Evolutionary conservation across 148 eudicot species (phyloP).

Genomic region (Chenopodium suecicum): DNA sequence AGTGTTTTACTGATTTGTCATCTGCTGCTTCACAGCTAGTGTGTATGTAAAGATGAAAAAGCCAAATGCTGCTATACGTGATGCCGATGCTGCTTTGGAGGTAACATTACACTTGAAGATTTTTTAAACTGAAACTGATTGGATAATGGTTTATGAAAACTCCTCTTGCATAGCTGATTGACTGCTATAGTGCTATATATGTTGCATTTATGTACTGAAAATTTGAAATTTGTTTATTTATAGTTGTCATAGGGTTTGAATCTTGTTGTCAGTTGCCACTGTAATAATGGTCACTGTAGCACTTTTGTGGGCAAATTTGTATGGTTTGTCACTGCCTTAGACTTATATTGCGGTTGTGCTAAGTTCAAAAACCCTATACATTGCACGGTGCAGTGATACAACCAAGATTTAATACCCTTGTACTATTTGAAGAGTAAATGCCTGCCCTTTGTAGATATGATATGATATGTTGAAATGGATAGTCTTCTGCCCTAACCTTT

Average conservation of each 20-base stretch:
- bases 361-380: background rate
- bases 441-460: background rate
- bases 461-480: background rate
- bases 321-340: background rate
- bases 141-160: background rate
- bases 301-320: background rate
- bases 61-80: slow-evolving; percentile 94
- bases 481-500: background rate
- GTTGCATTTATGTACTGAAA: background rate
- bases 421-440: background rate
- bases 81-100: slow-evolving; percentile 87
- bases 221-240: background rate
- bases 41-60: slow-evolving; percentile 89
- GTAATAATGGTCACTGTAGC: background rate
- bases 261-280: background rate
- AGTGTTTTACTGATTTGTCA: background rate
- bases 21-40: slow-evolving; percentile 47
- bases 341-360: background rate
- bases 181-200: background rate
- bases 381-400: background rate
- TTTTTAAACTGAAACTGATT: background rate
- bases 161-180: background rate
- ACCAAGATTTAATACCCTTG: background rate
- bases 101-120: slow-evolving; percentile 28
- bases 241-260: background rate